Conservation (phyloP, 371 early-diverging fungal genomes). For the Blakeslea trispora region DNA sequence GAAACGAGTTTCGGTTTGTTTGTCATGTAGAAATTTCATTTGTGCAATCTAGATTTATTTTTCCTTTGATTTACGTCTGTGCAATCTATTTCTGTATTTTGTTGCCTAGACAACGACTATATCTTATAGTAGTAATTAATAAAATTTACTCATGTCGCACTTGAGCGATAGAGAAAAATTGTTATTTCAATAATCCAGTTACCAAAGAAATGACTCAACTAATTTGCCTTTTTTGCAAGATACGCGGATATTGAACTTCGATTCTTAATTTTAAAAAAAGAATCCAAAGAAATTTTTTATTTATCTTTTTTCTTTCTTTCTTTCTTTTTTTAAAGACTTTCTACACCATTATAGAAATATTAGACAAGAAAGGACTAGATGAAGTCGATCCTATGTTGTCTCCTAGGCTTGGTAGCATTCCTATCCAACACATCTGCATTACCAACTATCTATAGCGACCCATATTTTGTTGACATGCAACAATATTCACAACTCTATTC, state of each 20-base stretch:
- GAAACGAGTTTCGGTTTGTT: too few species aligned
- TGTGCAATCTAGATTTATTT: too few species aligned
- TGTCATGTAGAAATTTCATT: too few species aligned
- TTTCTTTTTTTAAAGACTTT: not conserved
- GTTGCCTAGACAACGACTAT: too few species aligned
- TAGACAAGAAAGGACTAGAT: not conserved
- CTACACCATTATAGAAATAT: too few species aligned
- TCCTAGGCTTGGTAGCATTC: not conserved
- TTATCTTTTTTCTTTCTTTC: not conserved
- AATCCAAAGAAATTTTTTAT: not conserved
- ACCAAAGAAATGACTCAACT: not conserved
- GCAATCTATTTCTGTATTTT: too few species aligned
- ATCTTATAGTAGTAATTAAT: too few species aligned
- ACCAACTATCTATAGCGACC: conserved; percentile 1
- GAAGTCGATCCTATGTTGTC: conserved; percentile 1
- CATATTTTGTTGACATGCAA: conserved; percentile 24
- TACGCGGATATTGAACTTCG: conserved; percentile 2
- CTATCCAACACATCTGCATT: not conserved
- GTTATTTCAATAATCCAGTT: too few species aligned
- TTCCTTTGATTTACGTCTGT: too few species aligned
- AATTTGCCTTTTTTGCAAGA: not conserved
- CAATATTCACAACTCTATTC: conserved; percentile 32
- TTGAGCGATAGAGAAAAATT: too few species aligned
- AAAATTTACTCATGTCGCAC: too few species aligned
- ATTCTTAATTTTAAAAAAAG: not conserved